A percentile compares a stretch with the other conserved stretches of the same genome.
Evolutionary conservation across 2,329 filamentous ascomycete genomes (phyloP).

Genomic region (Sporothrix brasiliensis): DNA sequence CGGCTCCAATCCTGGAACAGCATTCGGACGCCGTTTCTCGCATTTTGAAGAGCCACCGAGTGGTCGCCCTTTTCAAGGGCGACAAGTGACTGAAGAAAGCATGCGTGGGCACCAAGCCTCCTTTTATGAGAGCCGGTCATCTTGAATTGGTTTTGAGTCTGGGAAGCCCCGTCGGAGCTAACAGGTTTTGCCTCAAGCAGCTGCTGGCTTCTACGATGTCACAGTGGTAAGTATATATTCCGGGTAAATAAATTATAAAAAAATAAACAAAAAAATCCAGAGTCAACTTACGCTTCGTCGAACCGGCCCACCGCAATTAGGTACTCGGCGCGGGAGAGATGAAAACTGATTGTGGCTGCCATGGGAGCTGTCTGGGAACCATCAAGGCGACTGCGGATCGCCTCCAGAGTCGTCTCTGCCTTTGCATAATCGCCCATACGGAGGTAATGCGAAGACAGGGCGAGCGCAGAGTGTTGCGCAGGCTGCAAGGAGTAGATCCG

Average conservation of each 20-base stretch:
- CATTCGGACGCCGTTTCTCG: conserved; percentile 60
- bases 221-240: not conserved
- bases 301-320: conserved; percentile 67
- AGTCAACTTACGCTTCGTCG: conserved; percentile 57
- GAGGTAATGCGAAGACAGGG: conserved; percentile 57
- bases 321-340: conserved; percentile 76
- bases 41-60: conserved; percentile 60
- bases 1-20: conserved; percentile 60
- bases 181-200: conserved; percentile 31
- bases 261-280: not conserved
- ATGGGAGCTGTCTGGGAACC: conserved; percentile 44
- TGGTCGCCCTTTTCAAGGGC: conserved; percentile 64
- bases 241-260: not conserved
- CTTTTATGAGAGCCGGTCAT: conserved; percentile 24
- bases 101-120: conserved; percentile 52
- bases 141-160: conserved; percentile 1
- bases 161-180: not conserved
- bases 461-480: conserved; percentile 51
- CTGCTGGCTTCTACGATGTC: conserved; percentile 29
- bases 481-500: conserved; percentile 41
- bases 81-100: conserved; percentile 66
- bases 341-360: conserved; percentile 55
- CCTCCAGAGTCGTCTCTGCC: conserved; percentile 58
- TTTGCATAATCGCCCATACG: conserved; percentile 56
- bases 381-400: conserved; percentile 56